Evolutionary conservation across 345 rosid genomes (phyloP).

Genomic region (Carallia brachiata): DNA sequence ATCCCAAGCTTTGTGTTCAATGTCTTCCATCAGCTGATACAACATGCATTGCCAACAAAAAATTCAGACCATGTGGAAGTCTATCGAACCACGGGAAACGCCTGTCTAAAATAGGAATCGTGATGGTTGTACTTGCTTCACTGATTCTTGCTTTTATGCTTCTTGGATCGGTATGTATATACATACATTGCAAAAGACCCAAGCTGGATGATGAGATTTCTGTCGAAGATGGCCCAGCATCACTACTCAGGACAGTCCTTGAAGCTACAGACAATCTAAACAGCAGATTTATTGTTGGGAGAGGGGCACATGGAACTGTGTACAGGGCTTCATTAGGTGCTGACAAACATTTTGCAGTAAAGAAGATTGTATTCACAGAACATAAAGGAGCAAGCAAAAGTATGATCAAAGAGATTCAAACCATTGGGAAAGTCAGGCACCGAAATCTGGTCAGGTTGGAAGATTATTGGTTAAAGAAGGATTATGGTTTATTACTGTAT

Average conservation of each 20-base stretch:
- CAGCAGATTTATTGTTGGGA: constrained; percentile 60
- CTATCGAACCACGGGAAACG: constrained; percentile 25
- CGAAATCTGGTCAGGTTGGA: constrained; percentile 69
- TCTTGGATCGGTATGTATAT: constrained; percentile 34
- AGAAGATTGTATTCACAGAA: constrained; percentile 50
- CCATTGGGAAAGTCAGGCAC: constrained; percentile 62
- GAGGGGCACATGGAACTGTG: constrained; percentile 78
- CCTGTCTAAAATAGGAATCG: constrained; percentile 31
- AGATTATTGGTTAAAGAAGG: constrained; percentile 73
- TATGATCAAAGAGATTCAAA: constrained; percentile 64
- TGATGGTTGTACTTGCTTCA: constrained; percentile 42
- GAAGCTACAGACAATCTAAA: constrained; percentile 68
- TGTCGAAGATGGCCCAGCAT: constrained; percentile 44
- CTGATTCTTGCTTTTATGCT: constrained; percentile 29
- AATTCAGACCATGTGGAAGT: constrained; percentile 41
- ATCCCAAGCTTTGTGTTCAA: constrained; percentile 56
- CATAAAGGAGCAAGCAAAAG: constrained; percentile 45
- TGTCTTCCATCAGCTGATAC: constrained; percentile 34
- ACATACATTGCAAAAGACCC: constrained; percentile 24
- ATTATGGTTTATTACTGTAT: constrained; percentile 62
- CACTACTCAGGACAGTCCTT: constrained; percentile 52
- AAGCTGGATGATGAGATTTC: constrained; percentile 39
- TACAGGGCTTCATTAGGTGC: constrained; percentile 56
- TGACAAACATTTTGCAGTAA: constrained; percentile 52
- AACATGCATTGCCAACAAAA: constrained; percentile 24